Conservation (phyloP, 768 basidiomycete species). For the Boletus coccyginus region DNA sequence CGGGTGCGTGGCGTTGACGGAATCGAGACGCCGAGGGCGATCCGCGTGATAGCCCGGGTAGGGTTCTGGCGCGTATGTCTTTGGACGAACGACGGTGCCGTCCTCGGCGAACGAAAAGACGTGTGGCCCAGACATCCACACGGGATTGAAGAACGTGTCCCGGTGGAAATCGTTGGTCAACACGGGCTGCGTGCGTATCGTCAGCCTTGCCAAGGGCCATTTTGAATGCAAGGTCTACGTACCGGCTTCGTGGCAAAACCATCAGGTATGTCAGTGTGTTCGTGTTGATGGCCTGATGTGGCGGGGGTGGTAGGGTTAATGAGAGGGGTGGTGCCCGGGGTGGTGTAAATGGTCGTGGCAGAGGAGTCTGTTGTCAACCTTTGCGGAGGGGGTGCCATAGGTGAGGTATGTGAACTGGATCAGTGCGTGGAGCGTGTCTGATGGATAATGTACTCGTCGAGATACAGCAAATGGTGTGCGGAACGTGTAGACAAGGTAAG, state of each 20-base stretch:
- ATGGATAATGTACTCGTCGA: neutral
- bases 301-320: neutral
- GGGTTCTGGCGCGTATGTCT: neutral
- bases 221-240: neutral
- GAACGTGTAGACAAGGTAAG: neutral
- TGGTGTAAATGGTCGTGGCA: neutral
- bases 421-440: neutral
- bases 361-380: neutral
- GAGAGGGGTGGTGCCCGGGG: neutral
- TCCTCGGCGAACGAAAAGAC: slow-evolving; percentile 11
- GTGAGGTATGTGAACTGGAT: neutral
- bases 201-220: neutral
- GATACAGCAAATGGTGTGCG: neutral
- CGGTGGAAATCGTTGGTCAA: slow-evolving; percentile 42
- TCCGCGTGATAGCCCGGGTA: neutral
- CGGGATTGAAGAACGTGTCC: slow-evolving; percentile 41
- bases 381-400: neutral
- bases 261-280: neutral
- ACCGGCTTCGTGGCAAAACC: neutral
- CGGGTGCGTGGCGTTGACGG: neutral
- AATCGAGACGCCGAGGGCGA: neutral
- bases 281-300: neutral
- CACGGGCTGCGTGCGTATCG: neutral
- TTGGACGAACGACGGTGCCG: slow-evolving; percentile 8
- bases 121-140: slow-evolving; percentile 29